A percentile compares a stretch with the other conserved stretches of the same genome.
Evolutionary conservation across 2,329 filamentous ascomycete species (phyloP).

Genomic region (Coniochaeta ligniaria): DNA sequence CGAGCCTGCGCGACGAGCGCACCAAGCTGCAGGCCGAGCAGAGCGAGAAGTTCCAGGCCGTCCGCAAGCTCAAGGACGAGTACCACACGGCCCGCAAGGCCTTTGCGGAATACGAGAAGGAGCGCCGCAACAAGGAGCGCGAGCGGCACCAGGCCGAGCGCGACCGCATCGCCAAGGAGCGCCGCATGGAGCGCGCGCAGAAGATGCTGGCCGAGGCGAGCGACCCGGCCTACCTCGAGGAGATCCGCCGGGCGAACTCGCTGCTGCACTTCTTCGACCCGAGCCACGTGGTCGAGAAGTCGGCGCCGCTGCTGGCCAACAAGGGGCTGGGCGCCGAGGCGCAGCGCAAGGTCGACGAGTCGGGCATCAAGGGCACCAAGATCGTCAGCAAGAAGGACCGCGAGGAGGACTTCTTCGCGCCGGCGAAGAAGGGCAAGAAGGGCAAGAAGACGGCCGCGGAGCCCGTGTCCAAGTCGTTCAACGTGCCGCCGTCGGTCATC

Average conservation of each 20-base stretch:
- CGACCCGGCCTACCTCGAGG: slow-evolving; percentile 82
- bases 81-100: slow-evolving; percentile 80
- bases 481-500: slow-evolving; percentile 82
- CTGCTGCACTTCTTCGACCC: slow-evolving; percentile 91
- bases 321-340: slow-evolving; percentile 73
- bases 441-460: slow-evolving; percentile 60
- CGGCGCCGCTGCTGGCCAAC: slow-evolving; percentile 48
- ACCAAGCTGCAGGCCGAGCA: slow-evolving; percentile 78
- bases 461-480: slow-evolving; percentile 55
- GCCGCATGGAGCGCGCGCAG: slow-evolving; percentile 69
- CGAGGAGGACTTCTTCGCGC: slow-evolving; percentile 78
- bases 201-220: slow-evolving; percentile 74
- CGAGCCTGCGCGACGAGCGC: slow-evolving; percentile 76
- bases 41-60: slow-evolving; percentile 74
- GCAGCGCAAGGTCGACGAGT: slow-evolving; percentile 75
- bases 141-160: slow-evolving; percentile 80
- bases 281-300: slow-evolving; percentile 54
- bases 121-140: slow-evolving; percentile 66
- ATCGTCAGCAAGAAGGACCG: slow-evolving; percentile 80
- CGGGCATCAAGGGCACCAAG: slow-evolving; percentile 77
- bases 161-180: slow-evolving; percentile 62
- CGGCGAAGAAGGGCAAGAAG: slow-evolving; percentile 83
- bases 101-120: slow-evolving; percentile 75
- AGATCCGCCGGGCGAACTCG: slow-evolving; percentile 83
- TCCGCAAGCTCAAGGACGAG: slow-evolving; percentile 83